Evolutionary conservation across 306 rosid genomes (phyloP).

Genomic region (Ochetophila trinervis): DNA sequence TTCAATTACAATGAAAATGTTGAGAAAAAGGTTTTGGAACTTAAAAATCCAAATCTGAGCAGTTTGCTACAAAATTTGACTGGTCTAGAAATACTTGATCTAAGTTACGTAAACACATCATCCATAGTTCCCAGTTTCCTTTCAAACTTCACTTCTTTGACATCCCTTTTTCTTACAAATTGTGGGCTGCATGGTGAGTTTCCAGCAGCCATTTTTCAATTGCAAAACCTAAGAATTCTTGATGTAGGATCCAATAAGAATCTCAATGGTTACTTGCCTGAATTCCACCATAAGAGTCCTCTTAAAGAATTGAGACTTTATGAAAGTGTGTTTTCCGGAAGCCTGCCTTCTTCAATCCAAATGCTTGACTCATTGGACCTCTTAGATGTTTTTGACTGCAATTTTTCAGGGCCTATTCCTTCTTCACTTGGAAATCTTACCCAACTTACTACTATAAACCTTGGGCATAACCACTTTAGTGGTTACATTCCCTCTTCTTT

Average conservation of each 20-base stretch:
- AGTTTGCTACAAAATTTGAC: too few relatives aligned
- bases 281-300: too few relatives aligned
- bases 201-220: not conserved
- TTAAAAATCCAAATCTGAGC: too few relatives aligned
- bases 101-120: too few relatives aligned
- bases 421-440: not conserved
- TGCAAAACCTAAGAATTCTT: not conserved
- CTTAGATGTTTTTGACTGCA: not conserved
- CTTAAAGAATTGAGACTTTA: too few relatives aligned
- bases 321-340: not conserved
- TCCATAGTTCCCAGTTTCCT: not conserved
- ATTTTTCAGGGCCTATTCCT: conserved; percentile 4
- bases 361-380: not conserved
- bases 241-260: not conserved
- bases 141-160: not conserved
- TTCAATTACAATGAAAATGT: not conserved
- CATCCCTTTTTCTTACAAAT: not conserved
- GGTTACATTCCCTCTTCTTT: conserved; percentile 8
- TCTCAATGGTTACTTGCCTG: too few relatives aligned
- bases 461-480: not conserved
- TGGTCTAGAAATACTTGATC: too few relatives aligned
- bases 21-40: too few relatives aligned
- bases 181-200: not conserved
- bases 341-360: not conserved
- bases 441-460: not conserved